Evolutionary conservation across 306 rosid genomes (phyloP).

Genomic region (Begonia masoniana): DNA sequence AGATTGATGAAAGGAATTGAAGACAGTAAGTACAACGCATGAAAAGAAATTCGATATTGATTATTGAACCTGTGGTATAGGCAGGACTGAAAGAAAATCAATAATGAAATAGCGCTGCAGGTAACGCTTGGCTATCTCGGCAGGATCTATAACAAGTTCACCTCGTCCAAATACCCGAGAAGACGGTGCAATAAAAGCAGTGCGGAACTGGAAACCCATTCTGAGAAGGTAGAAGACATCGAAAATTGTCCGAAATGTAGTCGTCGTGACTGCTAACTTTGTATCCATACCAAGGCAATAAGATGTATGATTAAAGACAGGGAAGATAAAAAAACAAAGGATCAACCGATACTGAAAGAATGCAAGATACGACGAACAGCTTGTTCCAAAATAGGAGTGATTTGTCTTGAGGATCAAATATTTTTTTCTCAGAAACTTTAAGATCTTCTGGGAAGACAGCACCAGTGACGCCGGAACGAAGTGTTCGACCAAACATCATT

Average conservation of each 20-base stretch:
- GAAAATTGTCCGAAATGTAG: conserved; percentile 30
- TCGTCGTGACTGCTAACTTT: conserved; percentile 30
- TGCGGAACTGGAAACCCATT: conserved; percentile 59
- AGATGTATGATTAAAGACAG: conserved; percentile 47
- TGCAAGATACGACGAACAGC: conserved; percentile 65
- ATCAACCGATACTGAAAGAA: conserved; percentile 64
- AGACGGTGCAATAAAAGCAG: conserved; percentile 83
- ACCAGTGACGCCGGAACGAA: conserved; percentile 44
- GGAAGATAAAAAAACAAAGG: conserved; percentile 89
- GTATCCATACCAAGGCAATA: conserved; percentile 67
- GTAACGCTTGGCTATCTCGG: conserved; percentile 62
- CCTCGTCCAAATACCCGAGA: conserved; percentile 94
- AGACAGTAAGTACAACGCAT: background rate
- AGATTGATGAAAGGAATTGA: too few species aligned
- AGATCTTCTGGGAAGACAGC: conserved; percentile 71
- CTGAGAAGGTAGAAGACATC: conserved; percentile 60
- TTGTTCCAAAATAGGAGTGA: conserved; percentile 67
- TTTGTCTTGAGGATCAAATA: conserved; percentile 72
- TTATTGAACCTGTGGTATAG: conserved; percentile 75
- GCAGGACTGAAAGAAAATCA: conserved; percentile 62
- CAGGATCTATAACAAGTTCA: conserved; percentile 83
- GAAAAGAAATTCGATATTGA: conserved; percentile 7
- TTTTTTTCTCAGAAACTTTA: conserved; percentile 47
- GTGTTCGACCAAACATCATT: conserved; percentile 51
- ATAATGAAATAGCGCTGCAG: conserved; percentile 51